phyloP scores from a whole-genome alignment of 805 yeast genomes.

The Pichia paraexigua region DNA sequence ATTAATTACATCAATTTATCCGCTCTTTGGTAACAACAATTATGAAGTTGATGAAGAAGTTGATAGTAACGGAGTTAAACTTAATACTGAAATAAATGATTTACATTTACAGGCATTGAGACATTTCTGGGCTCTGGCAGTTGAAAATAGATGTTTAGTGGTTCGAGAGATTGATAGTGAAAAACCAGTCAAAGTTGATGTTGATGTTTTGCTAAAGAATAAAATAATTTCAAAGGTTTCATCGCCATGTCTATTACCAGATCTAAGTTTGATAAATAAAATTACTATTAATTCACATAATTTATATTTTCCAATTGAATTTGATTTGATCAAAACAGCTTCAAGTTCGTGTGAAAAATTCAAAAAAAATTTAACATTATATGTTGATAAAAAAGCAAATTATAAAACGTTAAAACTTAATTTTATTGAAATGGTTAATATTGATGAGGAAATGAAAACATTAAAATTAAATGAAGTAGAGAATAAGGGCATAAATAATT shows the following conservation, averaged over 20 bases:
- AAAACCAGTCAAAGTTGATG: constrained; percentile 42
- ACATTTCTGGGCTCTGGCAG: constrained; percentile 85
- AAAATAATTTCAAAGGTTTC: constrained; percentile 29
- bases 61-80: neutral
- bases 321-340: constrained; percentile 31
- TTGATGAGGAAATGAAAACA: constrained; percentile 1
- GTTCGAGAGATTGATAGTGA: constrained; percentile 60
- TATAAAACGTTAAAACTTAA: constrained; percentile 26
- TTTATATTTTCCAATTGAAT: constrained; percentile 44
- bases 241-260: constrained; percentile 70
- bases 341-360: constrained; percentile 30
- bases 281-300: constrained; percentile 34
- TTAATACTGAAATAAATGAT: constrained; percentile 25
- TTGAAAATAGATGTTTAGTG: constrained; percentile 74
- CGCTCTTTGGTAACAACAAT: constrained; percentile 48
- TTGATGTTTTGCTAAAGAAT: constrained; percentile 29
- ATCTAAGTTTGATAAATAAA: constrained; percentile 38
- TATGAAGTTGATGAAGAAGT: constrained; percentile 4
- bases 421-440: constrained; percentile 11
- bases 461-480: neutral
- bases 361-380: constrained; percentile 38
- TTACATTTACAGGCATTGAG: constrained; percentile 77
- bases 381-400: constrained; percentile 40
- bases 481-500: constrained; percentile 7
- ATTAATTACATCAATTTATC: constrained; percentile 69